phyloP scores from a whole-genome alignment of 129 eudicot genomes.

The Lactuca saligna region DNA sequence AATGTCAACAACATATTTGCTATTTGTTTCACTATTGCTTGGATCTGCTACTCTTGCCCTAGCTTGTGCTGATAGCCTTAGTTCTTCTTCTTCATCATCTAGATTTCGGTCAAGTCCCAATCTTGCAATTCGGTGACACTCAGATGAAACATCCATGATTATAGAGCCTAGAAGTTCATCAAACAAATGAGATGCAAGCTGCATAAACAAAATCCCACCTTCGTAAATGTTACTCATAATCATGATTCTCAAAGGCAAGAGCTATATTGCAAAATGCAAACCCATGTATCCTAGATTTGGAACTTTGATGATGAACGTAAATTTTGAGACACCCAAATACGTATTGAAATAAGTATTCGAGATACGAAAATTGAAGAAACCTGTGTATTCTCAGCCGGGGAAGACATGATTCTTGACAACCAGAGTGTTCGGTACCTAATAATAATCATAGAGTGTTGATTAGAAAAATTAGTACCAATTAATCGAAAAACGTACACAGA shows the following conservation, averaged over 20 bases:
- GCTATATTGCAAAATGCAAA: neutral
- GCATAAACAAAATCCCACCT: slow-evolving; percentile 35
- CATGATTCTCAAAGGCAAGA: neutral
- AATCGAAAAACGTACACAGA: neutral
- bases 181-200: slow-evolving; percentile 66
- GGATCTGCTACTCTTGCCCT: slow-evolving; percentile 86
- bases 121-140: slow-evolving; percentile 87
- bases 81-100: slow-evolving; percentile 87
- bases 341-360: neutral
- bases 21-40: slow-evolving; percentile 68
- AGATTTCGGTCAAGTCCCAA: slow-evolving; percentile 80
- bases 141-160: slow-evolving; percentile 88
- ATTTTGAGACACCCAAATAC: too few relatives aligned
- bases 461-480: neutral
- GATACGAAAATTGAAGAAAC: slow-evolving; percentile 25
- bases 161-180: slow-evolving; percentile 72
- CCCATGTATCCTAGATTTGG: neutral
- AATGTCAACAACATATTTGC: slow-evolving; percentile 86
- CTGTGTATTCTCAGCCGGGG: slow-evolving; percentile 44
- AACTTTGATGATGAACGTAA: too few relatives aligned
- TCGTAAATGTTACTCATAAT: neutral
- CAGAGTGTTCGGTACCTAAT: slow-evolving; percentile 11
- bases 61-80: slow-evolving; percentile 82
- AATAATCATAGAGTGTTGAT: slow-evolving; percentile 3
- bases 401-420: slow-evolving; percentile 40